These are phyloP conservation scores for Nectriaceae sp. DNA, from an alignment of 2,329 filamentous ascomycete genomes.

Conservation along the genomic window DNA sequence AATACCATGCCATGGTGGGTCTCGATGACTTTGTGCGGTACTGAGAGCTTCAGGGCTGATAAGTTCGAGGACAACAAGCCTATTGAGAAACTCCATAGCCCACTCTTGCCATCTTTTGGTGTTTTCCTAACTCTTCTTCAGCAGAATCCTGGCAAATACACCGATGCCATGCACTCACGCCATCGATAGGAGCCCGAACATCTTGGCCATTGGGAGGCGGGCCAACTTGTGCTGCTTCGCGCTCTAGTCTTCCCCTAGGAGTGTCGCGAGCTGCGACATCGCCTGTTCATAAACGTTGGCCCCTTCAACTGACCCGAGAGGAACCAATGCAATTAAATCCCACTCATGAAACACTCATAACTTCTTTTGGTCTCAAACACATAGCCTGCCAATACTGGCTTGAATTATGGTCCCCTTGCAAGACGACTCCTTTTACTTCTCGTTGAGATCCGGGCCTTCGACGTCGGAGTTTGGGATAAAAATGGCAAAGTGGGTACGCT, in stretches of 20 bases:
- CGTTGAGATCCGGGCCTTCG: background rate
- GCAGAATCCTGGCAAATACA: background rate
- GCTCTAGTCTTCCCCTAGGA: background rate
- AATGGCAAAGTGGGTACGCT: slow-evolving; percentile 9
- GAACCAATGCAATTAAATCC: background rate
- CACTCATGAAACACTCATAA: background rate
- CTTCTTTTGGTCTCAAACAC: background rate
- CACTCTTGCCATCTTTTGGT: slow-evolving; percentile 11
- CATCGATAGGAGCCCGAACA: background rate
- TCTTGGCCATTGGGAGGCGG: background rate
- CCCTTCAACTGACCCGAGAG: background rate
- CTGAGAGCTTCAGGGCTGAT: background rate
- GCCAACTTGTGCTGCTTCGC: background rate
- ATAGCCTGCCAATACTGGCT: background rate
- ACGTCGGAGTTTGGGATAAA: slow-evolving; percentile 7
- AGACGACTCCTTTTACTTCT: background rate
- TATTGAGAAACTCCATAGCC: slow-evolving; percentile 6
- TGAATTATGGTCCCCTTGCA: background rate
- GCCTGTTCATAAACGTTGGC: background rate
- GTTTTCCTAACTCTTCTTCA: slow-evolving; percentile 1
- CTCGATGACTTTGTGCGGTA: slow-evolving; percentile 5
- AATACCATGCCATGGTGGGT: slow-evolving; percentile 7
- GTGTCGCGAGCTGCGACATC: background rate
- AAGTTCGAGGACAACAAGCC: background rate
- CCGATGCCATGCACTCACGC: background rate